Base-by-base conservation (phyloP, 1,139 yeast species). In the Spathaspora sp. region DNA sequence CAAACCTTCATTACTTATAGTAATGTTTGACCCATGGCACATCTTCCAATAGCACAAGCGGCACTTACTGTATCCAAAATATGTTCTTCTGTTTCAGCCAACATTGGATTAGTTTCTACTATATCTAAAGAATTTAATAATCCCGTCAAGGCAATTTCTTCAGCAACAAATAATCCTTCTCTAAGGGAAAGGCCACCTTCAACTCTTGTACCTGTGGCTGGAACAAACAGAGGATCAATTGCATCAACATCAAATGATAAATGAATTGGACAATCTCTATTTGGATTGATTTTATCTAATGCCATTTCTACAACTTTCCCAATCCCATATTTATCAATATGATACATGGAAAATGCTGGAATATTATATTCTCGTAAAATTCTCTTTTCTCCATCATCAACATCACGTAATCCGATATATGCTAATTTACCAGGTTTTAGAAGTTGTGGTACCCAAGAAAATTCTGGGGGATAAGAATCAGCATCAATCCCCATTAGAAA, bases 171-270 rank as follows among this genome's bases (percentile, higher is more conserved):
- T 62, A 95, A 79, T 42, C 97, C 98, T 70, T 93, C 99, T 71
- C 99, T 81, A 67, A 93, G 78, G 7, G 97, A 85, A 53, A 93
- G 76, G 3, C 99, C 99, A 52, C 98, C 98, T 64, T 96, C 85
- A 16, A 93, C 99, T 47, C 98, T 91, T 1, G 99, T 93, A 47
- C 99, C 99, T 1, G 99, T 93, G 37, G 98, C 96, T 26, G 97
- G 97, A 13, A 95, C 97, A 61, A 76, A 89, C 52, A 83, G 77
- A 43, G 99, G 99, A 67, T 93, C 99, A 53, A 93, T 84, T 40
- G 98, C 97, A 67, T 93, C 99, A 43, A 93, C 97, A 63, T 93
- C 99, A 64, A 91, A 93, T 34, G 96, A 86, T 57, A 95, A 71
- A 70, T 93, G 97, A 54, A 93, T 78, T 38, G 99, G 98, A 40